Percentiles rank a stretch among this genome's conserved stretches.
Conservation (phyloP, 495 filamentous ascomycete species). For the Penicillium desertorum region DNA sequence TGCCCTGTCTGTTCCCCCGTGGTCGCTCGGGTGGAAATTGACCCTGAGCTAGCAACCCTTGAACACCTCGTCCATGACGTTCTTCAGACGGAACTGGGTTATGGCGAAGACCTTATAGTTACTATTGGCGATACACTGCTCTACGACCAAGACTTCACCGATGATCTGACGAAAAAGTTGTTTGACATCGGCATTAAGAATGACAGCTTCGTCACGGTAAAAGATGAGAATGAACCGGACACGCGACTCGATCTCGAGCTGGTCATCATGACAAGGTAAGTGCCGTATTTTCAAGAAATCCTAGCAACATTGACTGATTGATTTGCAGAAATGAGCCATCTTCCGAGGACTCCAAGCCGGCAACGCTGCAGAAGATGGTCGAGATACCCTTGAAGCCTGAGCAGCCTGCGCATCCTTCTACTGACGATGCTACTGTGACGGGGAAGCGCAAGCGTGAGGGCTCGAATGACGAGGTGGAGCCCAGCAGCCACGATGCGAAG, state of each 20-base stretch:
- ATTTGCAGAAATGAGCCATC: conserved; percentile 29
- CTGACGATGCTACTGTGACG: conserved; percentile 24
- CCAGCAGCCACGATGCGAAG: conserved; percentile 46
- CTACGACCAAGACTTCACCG: conserved; percentile 86
- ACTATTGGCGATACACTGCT: conserved; percentile 67
- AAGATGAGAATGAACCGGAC: conserved; percentile 86
- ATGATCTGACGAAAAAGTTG: conserved; percentile 78
- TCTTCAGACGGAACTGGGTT: conserved; percentile 67
- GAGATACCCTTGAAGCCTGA: conserved; percentile 51
- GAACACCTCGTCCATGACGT: conserved; percentile 77
- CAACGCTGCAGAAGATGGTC: conserved; percentile 43
- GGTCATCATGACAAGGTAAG: conserved; percentile 50
- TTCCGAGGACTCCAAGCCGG: conserved; percentile 42
- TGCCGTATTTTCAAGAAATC: neutral
- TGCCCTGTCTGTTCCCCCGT: conserved; percentile 82
- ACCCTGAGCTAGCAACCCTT: conserved; percentile 73
- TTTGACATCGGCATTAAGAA: conserved; percentile 69
- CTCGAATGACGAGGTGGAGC: conserved; percentile 40
- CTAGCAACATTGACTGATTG: conserved; percentile 12
- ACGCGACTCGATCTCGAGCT: conserved; percentile 83
- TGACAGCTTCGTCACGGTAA: conserved; percentile 77
- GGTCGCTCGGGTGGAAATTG: conserved; percentile 62
- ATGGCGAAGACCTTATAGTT: no score
- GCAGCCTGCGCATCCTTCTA: conserved; percentile 12
- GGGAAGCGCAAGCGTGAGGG: conserved; percentile 46